These are phyloP conservation scores for Flaveria trinervia DNA, from an alignment of 129 eudicot species.

Conservation along the genomic window DNA sequence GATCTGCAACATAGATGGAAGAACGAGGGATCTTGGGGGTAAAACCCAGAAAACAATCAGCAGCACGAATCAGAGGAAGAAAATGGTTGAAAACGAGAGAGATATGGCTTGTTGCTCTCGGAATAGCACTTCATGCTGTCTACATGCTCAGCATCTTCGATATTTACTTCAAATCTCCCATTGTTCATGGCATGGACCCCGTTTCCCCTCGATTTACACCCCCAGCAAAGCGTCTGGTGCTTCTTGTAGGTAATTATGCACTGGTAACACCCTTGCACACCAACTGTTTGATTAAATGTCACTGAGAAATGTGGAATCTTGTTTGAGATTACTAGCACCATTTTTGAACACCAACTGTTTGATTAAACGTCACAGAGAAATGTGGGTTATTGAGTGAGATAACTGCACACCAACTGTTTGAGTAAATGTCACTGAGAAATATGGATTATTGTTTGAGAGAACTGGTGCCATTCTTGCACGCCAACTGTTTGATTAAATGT, in stretches of 20 bases:
- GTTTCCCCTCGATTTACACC: constrained; percentile 69
- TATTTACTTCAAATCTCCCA: constrained; percentile 93
- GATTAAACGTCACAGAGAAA: constrained; percentile 33
- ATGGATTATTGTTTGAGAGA: constrained; percentile 6
- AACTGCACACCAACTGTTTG: constrained; percentile 39
- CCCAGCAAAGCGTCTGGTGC: constrained; percentile 94
- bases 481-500: constrained; percentile 41
- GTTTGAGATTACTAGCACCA: not conserved
- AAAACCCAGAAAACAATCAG: constrained; percentile 37
- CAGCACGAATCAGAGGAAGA: constrained; percentile 46
- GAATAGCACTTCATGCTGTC: constrained; percentile 85
- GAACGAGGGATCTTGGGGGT: constrained; percentile 51
- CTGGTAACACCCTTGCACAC: constrained; percentile 18
- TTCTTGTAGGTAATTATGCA: constrained; percentile 59
- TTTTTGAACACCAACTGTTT: constrained; percentile 34
- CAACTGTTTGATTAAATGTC: constrained; percentile 42
- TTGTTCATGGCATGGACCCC: constrained; percentile 98
- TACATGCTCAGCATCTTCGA: constrained; percentile 99
- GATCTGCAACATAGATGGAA: constrained; percentile 36
- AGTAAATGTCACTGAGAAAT: constrained; percentile 30
- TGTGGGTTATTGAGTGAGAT: constrained; percentile 10
- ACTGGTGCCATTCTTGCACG: constrained; percentile 6
- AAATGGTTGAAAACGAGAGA: constrained; percentile 65
- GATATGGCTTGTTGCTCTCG: constrained; percentile 84
- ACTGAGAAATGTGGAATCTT: constrained; percentile 12